These are phyloP conservation scores for Knufia petricola DNA, from an alignment of 2,329 filamentous ascomycete species.

Conservation along the genomic window DNA sequence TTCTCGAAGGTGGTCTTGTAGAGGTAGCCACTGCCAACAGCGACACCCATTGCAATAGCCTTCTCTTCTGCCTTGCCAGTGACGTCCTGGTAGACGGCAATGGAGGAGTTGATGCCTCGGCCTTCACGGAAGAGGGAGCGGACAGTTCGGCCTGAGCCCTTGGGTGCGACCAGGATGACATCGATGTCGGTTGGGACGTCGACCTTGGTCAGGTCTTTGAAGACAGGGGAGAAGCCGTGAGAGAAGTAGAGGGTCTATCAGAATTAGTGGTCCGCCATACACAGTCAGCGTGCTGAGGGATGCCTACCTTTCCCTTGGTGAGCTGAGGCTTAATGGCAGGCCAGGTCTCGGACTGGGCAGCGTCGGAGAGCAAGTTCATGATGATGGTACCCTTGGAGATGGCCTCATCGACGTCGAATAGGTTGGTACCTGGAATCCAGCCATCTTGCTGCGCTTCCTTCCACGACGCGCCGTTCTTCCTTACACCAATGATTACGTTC, in stretches of 20 bases:
- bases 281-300: too few species aligned
- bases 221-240: conserved; percentile 99
- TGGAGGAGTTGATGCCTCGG: conserved; percentile 98
- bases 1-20: conserved; percentile 99
- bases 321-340: conserved; percentile 95
- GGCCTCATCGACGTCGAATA: conserved; percentile 96
- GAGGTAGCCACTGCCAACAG: conserved; percentile 94
- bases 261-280: conserved; percentile 18
- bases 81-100: conserved; percentile 97
- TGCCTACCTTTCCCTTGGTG: conserved; percentile 87
- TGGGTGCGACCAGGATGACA: conserved; percentile 98
- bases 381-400: conserved; percentile 86
- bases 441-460: conserved; percentile 94
- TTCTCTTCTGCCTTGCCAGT: conserved; percentile 97
- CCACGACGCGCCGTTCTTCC: conserved; percentile 97
- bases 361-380: conserved; percentile 99
- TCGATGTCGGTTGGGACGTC: conserved; percentile 92
- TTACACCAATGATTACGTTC: conserved; percentile 97
- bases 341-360: conserved; percentile 98
- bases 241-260: conserved; percentile 98
- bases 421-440: conserved; percentile 97
- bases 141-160: conserved; percentile 97
- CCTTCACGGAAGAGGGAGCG: conserved; percentile 98
- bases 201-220: conserved; percentile 99
- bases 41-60: conserved; percentile 91